phyloP scores from a whole-genome alignment of 1,284 basidiomycete genomes.

The Cryptococcus sp. region DNA sequence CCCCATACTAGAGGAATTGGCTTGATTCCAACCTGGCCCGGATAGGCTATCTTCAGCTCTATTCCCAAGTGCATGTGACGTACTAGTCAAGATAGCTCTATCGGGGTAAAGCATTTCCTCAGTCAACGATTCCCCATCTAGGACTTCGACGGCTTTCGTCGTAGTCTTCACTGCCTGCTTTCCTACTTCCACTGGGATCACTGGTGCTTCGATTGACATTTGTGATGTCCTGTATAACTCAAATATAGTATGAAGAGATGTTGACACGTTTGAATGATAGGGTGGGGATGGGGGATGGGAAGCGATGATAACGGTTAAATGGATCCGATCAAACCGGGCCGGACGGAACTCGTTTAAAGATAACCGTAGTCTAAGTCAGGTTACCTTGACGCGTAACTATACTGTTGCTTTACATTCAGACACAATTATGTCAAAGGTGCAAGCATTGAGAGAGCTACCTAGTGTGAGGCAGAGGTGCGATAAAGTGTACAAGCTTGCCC shows the following conservation, averaged over 20 bases:
- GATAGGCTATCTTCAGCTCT: slow-evolving; percentile 55
- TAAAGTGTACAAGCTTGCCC: slow-evolving; percentile 68
- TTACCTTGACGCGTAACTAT: not conserved
- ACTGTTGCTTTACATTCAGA: not conserved
- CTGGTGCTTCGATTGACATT: not conserved
- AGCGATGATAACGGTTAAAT: no score
- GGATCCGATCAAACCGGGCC: no score
- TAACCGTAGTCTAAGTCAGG: no score
- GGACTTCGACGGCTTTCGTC: not conserved
- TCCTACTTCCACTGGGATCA: not conserved
- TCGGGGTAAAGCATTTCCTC: not conserved
- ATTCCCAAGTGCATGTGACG: not conserved
- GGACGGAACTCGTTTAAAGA: no score
- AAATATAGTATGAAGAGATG: not conserved
- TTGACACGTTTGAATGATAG: no score
- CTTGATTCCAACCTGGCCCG: slow-evolving; percentile 66
- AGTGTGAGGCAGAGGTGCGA: not conserved
- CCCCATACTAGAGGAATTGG: slow-evolving; percentile 82
- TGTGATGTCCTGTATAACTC: no score
- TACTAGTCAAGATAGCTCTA: not conserved
- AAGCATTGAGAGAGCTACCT: not conserved
- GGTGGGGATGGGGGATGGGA: no score
- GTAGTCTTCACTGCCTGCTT: not conserved
- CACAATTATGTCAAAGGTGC: not conserved
- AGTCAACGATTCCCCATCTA: not conserved